A percentile compares a stretch with the other conserved stretches of the same genome.
Conservation (phyloP, 129 eudicot genomes). For the Apium graveolens region DNA sequence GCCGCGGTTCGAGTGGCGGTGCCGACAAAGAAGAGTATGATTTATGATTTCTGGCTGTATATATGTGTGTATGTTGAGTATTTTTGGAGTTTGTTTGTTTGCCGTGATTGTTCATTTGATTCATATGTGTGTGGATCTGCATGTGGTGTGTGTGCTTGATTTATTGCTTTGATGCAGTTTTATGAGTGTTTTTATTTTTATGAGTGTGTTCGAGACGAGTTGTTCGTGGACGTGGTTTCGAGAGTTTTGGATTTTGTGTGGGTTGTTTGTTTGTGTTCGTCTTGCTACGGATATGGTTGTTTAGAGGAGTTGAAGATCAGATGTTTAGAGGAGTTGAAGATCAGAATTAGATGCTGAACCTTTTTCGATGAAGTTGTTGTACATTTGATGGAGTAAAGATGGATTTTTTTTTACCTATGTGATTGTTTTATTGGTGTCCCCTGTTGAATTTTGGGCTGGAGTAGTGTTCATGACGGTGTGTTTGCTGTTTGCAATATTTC, state of each 20-base stretch:
- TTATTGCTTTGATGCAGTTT: not conserved
- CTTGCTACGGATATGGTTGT: not conserved
- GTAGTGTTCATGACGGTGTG: not conserved
- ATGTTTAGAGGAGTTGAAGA: not conserved
- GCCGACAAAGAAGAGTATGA: conserved; percentile 63
- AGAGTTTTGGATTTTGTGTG: not conserved
- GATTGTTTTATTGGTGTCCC: not conserved
- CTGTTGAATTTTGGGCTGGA: not conserved
- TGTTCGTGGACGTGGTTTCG: not conserved
- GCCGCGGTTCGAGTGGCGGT: conserved; percentile 35
- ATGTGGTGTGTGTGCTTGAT: conserved; percentile 1
- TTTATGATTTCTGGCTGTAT: not conserved
- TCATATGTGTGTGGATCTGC: not conserved
- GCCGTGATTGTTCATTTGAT: not conserved
- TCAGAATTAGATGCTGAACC: not conserved
- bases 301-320: not conserved
- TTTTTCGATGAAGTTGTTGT: not conserved
- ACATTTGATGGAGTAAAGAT: not conserved
- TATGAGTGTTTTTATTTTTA: conserved; percentile 5
- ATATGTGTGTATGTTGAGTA: not conserved
- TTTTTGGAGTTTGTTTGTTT: not conserved
- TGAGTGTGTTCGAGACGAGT: not conserved
- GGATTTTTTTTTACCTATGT: not conserved
- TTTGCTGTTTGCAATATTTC: not conserved
- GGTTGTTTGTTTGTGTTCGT: not conserved